phyloP scores from a whole-genome alignment of 1,139 yeast species.

The Zygoascus sp. region DNA sequence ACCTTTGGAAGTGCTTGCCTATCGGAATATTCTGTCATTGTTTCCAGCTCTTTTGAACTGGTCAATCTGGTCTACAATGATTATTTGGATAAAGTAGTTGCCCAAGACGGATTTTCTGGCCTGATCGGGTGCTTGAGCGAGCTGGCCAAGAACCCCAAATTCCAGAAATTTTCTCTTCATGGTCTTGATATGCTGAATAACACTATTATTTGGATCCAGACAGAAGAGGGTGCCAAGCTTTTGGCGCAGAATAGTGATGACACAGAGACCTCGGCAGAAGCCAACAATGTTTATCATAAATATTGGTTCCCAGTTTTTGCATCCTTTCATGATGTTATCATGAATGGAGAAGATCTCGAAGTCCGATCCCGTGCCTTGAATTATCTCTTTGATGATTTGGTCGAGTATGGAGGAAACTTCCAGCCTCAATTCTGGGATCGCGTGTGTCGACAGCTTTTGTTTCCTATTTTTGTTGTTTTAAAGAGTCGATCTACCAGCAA shows the following conservation, averaged over 20 bases:
- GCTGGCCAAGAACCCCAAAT: constrained; percentile 77
- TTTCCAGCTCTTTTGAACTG: constrained; percentile 58
- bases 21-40: constrained; percentile 41
- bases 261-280: constrained; percentile 19
- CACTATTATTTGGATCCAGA: constrained; percentile 49
- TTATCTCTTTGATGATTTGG: constrained; percentile 73
- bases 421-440: constrained; percentile 75
- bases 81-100: constrained; percentile 57
- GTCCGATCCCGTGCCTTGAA: constrained; percentile 86
- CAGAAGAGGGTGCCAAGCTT: not conserved
- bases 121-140: constrained; percentile 74
- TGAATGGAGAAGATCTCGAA: constrained; percentile 92
- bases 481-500: constrained; percentile 70
- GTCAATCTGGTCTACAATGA: constrained; percentile 60
- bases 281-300: constrained; percentile 17
- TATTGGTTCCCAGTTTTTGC: constrained; percentile 79
- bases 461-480: constrained; percentile 85
- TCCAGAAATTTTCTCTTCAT: constrained; percentile 75
- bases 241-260: constrained; percentile 19
- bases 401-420: constrained; percentile 74
- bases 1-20: constrained; percentile 63
- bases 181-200: constrained; percentile 71
- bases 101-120: constrained; percentile 71
- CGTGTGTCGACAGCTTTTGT: constrained; percentile 69
- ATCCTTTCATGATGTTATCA: constrained; percentile 81